phyloP scores from a whole-genome alignment of 2,329 filamentous ascomycete genomes.

The Penicillium digitatum region DNA sequence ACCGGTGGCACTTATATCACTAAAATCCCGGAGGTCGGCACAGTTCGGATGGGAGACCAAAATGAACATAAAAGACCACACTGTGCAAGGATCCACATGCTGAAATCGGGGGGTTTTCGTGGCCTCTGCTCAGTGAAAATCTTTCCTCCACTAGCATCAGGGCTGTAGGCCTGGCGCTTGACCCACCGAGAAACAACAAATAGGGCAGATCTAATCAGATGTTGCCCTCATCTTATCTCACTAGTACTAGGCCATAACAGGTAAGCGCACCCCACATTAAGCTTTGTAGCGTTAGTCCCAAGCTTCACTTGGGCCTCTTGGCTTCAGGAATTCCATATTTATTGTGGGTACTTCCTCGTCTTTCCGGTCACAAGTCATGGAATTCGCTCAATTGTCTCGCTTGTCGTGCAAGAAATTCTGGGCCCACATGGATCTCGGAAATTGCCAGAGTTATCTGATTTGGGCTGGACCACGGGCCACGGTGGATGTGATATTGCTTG shows the following conservation, averaged over 20 bases:
- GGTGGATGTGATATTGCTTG: no score
- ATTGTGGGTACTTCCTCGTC: background rate
- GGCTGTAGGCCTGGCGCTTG: background rate
- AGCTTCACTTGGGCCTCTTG: slow-evolving; percentile 8
- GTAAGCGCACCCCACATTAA: background rate
- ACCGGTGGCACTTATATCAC: background rate
- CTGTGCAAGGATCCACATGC: background rate
- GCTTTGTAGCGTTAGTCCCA: background rate
- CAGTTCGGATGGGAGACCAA: background rate
- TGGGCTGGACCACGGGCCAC: background rate
- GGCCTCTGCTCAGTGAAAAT: background rate
- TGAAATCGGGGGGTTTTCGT: background rate
- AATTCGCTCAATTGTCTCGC: background rate
- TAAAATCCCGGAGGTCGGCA: background rate
- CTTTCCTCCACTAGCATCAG: background rate
- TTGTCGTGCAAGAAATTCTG: background rate
- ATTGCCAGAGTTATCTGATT: background rate
- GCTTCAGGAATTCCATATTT: background rate
- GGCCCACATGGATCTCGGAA: background rate
- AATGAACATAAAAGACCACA: background rate
- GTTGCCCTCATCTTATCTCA: background rate
- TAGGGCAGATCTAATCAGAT: slow-evolving; percentile 7
- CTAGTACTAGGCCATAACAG: background rate
- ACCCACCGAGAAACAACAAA: background rate
- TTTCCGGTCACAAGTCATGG: background rate